Percentiles rank a stretch among this genome's conserved stretches.
Conservation (phyloP, 1,284 basidiomycete species). For the Irpex rosettiformis region DNA sequence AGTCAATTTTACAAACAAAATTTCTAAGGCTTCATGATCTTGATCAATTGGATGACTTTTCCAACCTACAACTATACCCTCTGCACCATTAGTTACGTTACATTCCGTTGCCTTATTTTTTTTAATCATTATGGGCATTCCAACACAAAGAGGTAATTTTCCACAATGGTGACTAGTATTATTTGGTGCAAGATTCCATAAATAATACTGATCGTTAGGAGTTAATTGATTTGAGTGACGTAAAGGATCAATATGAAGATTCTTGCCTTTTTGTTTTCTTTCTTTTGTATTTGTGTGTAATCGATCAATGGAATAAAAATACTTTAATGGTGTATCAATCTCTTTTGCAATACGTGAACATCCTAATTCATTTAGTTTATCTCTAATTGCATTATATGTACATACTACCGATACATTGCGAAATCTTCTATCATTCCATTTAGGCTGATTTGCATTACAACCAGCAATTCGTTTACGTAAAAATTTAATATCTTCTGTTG, state of each 20-base stretch:
- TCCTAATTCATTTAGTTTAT: slow-evolving; percentile 30
- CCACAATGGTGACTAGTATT: slow-evolving; percentile 24
- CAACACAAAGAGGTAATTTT: slow-evolving; percentile 32
- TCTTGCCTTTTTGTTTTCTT: background rate
- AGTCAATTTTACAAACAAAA: slow-evolving; percentile 33
- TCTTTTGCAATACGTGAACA: slow-evolving; percentile 27
- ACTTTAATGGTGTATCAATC: slow-evolving; percentile 22
- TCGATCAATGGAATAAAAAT: slow-evolving; percentile 30
- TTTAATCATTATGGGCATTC: slow-evolving; percentile 38
- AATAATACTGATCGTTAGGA: slow-evolving; percentile 18
- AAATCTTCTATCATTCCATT: slow-evolving; percentile 21
- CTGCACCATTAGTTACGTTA: slow-evolving; percentile 39
- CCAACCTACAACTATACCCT: slow-evolving; percentile 33
- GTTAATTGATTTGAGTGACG: slow-evolving; percentile 7
- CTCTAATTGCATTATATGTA: slow-evolving; percentile 27
- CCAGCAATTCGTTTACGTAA: slow-evolving; percentile 22
- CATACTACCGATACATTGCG: slow-evolving; percentile 31
- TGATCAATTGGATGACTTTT: slow-evolving; percentile 10
- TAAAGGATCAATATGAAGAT: background rate
- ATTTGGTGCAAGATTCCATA: slow-evolving; percentile 28
- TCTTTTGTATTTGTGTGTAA: background rate
- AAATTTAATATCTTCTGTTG: slow-evolving; percentile 28
- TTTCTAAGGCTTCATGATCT: slow-evolving; percentile 24
- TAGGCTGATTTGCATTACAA: background rate
- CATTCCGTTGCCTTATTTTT: slow-evolving; percentile 34